These are phyloP conservation scores for Cercis canadensis DNA, from an alignment of 306 rosid species.

Conservation along the genomic window DNA sequence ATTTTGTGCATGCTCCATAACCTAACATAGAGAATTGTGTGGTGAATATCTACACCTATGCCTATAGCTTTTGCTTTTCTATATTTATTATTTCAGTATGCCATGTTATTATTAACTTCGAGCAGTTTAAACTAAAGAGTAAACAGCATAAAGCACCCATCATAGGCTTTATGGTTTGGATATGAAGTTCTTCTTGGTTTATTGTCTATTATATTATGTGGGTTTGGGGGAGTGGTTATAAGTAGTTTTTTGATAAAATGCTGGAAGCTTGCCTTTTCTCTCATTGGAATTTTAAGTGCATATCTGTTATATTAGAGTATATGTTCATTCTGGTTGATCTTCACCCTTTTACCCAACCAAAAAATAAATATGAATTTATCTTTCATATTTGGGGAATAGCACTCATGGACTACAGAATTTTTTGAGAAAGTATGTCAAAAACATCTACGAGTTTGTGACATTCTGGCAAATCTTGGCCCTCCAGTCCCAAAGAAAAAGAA, in stretches of 20 bases:
- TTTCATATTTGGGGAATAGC: not conserved
- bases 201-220: no score
- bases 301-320: not conserved
- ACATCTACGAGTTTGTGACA: not conserved
- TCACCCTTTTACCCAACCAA: not conserved
- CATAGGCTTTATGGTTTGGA: not conserved
- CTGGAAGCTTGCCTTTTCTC: not conserved
- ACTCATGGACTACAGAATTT: not conserved
- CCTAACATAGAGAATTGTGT: no score
- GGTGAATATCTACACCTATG: not conserved
- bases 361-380: not conserved
- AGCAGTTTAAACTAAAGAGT: not conserved
- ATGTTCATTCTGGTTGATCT: conserved; percentile 5
- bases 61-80: not conserved
- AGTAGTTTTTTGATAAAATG: conserved; percentile 16
- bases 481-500: not conserved
- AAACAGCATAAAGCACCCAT: not conserved
- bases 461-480: not conserved
- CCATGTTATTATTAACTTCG: not conserved
- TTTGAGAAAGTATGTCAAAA: not conserved
- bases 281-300: conserved; percentile 1
- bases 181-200: no score
- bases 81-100: not conserved
- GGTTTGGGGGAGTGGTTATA: not conserved
- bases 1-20: not conserved